A percentile compares a stretch with the other conserved stretches of the same genome.
Conservation (phyloP, 2,329 filamentous ascomycete species). For the Dendrostoma leiphaemia region DNA sequence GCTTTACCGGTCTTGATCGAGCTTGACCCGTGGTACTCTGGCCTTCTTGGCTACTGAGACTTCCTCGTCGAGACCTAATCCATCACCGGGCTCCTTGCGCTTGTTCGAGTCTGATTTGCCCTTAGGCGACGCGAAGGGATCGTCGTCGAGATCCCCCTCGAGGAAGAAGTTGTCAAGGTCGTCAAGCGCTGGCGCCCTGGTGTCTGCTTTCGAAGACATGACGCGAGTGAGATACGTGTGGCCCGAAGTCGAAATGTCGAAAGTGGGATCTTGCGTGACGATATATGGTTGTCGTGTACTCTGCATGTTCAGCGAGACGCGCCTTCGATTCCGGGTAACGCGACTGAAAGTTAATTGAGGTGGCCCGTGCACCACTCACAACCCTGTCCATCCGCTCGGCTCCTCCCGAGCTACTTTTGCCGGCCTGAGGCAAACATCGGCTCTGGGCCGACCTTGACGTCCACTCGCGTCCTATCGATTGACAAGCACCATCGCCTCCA, state of each 20-base stretch:
- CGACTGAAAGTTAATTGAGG: slow-evolving; percentile 4
- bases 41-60: slow-evolving; percentile 77
- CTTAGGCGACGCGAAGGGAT: slow-evolving; percentile 48
- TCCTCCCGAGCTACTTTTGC: not conserved
- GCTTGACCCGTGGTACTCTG: slow-evolving; percentile 71
- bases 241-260: not conserved
- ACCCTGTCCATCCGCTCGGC: slow-evolving; percentile 1
- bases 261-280: not conserved
- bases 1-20: slow-evolving; percentile 73
- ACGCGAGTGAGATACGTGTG: not conserved
- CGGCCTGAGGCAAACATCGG: not conserved
- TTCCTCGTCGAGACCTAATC: slow-evolving; percentile 81
- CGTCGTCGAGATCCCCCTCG: slow-evolving; percentile 45
- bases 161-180: slow-evolving; percentile 77
- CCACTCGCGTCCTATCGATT: slow-evolving; percentile 14
- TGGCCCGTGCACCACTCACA: slow-evolving; percentile 9
- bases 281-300: too few species aligned
- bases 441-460: not conserved
- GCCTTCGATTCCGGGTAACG: slow-evolving; percentile 4
- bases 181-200: slow-evolving; percentile 48
- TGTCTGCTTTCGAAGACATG: slow-evolving; percentile 19
- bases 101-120: slow-evolving; percentile 43
- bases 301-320: slow-evolving; percentile 5
- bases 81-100: slow-evolving; percentile 44
- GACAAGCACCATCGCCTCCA: slow-evolving; percentile 4